Conservation (phyloP, 208 protist genomes). For the Wallacemonas rigidus region DNA sequence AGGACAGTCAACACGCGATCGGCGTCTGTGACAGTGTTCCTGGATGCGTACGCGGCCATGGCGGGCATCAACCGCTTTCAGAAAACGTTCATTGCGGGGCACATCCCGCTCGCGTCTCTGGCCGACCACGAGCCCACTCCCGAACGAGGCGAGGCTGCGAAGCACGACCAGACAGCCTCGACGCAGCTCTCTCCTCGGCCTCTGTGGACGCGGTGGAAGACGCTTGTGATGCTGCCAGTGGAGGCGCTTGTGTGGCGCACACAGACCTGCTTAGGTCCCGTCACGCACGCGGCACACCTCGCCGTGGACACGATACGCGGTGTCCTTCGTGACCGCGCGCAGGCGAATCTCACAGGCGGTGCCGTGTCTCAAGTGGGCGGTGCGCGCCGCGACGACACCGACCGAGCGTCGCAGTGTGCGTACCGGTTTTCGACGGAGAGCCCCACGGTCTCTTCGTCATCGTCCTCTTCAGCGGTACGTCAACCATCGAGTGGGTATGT, state of each 20-base stretch:
- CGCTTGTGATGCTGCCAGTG: slow-evolving; percentile 3
- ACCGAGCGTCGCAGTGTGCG: background rate
- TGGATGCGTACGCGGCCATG: slow-evolving; percentile 63
- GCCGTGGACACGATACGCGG: background rate
- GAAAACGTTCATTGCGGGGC: slow-evolving; percentile 26
- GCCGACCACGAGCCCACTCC: background rate
- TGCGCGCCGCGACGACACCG: too few relatives aligned
- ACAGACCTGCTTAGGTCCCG: slow-evolving; percentile 6
- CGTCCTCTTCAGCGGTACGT: background rate
- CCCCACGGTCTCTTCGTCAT: background rate
- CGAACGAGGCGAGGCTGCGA: background rate
- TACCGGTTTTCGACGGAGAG: background rate
- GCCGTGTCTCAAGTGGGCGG: background rate
- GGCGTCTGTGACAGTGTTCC: slow-evolving; percentile 34
- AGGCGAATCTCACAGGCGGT: background rate
- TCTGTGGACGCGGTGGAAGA: slow-evolving; percentile 14
- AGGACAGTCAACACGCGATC: slow-evolving; percentile 10
- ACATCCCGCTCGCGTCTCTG: background rate
- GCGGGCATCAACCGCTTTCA: slow-evolving; percentile 56
- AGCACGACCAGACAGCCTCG: background rate
- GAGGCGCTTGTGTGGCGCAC: slow-evolving; percentile 17
- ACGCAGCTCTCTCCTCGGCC: too few relatives aligned
- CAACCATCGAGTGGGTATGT: slow-evolving; percentile 1
- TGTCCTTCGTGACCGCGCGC: background rate
- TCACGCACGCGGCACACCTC: background rate